Conservation (phyloP, 768 basidiomycete species). For the Tulasnella sp. region DNA sequence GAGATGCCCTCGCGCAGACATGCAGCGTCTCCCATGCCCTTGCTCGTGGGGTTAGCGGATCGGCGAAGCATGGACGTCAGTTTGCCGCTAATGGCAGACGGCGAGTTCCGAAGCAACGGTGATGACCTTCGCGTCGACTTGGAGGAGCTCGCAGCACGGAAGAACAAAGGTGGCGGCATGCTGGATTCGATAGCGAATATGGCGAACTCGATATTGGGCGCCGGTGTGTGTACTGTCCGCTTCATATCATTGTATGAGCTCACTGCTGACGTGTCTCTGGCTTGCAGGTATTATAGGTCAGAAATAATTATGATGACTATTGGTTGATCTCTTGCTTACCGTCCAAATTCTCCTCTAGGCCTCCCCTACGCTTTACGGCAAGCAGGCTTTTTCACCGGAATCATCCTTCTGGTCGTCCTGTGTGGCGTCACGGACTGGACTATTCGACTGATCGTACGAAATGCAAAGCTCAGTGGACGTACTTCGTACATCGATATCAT, state of each 20-base stretch:
- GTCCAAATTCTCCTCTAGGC: slow-evolving; percentile 33
- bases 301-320: not conserved
- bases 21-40: slow-evolving; percentile 44
- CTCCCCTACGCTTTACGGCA: slow-evolving; percentile 90
- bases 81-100: slow-evolving; percentile 24
- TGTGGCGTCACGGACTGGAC: slow-evolving; percentile 95
- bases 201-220: slow-evolving; percentile 93
- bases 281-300: not conserved
- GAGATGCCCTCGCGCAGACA: slow-evolving; percentile 26
- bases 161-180: slow-evolving; percentile 58
- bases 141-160: slow-evolving; percentile 59
- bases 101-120: slow-evolving; percentile 26
- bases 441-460: slow-evolving; percentile 87
- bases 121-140: slow-evolving; percentile 41
- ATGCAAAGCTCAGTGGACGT: slow-evolving; percentile 89
- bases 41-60: slow-evolving; percentile 71
- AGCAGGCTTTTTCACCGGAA: slow-evolving; percentile 85
- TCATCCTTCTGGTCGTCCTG: slow-evolving; percentile 67
- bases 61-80: slow-evolving; percentile 41
- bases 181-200: slow-evolving; percentile 80
- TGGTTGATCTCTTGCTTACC: not conserved
- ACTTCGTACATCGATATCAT: slow-evolving; percentile 91
- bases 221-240: slow-evolving; percentile 44
- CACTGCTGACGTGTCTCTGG: not conserved
- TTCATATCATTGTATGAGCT: not conserved